Conservation (phyloP, 305 asterid species). For the Fraxinus dipetala region DNA sequence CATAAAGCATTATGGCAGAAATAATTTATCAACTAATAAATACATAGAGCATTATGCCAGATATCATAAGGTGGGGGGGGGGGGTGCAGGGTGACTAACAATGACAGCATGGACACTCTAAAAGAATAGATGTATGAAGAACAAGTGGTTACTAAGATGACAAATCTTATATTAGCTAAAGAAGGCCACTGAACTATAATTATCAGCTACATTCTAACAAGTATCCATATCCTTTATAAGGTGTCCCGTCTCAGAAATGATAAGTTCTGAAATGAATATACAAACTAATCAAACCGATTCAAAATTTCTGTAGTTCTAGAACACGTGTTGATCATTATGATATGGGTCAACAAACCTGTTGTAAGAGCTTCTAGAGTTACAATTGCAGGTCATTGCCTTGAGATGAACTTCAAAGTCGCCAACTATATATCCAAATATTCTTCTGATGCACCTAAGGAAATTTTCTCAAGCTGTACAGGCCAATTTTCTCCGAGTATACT, state of each 20-base stretch:
- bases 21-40: not conserved
- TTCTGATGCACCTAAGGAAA: conserved; percentile 31
- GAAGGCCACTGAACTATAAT: conserved; percentile 23
- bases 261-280: conserved; percentile 47
- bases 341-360: conserved; percentile 34
- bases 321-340: conserved; percentile 28
- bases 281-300: conserved; percentile 42
- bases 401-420: conserved; percentile 22
- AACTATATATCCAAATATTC: conserved; percentile 16
- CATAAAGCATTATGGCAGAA: not conserved
- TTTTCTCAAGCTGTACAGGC: conserved; percentile 51
- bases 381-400: conserved; percentile 19
- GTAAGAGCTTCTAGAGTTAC: conserved; percentile 29
- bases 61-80: not conserved
- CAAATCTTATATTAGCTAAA: not conserved
- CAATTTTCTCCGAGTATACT: conserved; percentile 53
- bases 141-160: conserved; percentile 6
- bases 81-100: conserved; percentile 2
- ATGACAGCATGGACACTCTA: conserved; percentile 7
- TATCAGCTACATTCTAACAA: conserved; percentile 26
- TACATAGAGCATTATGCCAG: not conserved
- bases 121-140: conserved; percentile 31
- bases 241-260: conserved; percentile 39
- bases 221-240: conserved; percentile 30
- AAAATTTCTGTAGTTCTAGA: conserved; percentile 37